Percentiles rank a stretch among this genome's conserved stretches.
phyloP scores from a whole-genome alignment of 768 basidiomycete species.

The Mycena venus region DNA sequence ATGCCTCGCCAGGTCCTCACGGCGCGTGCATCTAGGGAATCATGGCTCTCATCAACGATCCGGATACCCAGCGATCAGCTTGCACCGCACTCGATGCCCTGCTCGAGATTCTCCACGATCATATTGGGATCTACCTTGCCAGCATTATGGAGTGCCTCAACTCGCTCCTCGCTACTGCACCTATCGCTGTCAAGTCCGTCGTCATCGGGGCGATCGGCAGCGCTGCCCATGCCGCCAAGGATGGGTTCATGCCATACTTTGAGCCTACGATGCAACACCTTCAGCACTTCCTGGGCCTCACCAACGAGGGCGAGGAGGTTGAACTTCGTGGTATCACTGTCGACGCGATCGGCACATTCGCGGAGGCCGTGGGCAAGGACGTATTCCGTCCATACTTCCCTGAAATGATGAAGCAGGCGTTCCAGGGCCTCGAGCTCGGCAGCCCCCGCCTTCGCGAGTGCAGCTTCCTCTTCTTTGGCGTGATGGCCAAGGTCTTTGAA shows the following conservation, averaged over 20 bases:
- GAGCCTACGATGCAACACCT: constrained; percentile 90
- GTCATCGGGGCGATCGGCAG: constrained; percentile 98
- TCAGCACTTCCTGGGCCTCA: constrained; percentile 88
- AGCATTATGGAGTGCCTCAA: constrained; percentile 96
- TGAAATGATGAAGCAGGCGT: constrained; percentile 96
- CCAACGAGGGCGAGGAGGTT: constrained; percentile 90
- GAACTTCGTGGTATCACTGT: constrained; percentile 97
- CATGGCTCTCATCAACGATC: constrained; percentile 91
- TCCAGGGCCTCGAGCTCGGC: constrained; percentile 89
- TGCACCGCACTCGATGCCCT: constrained; percentile 97
- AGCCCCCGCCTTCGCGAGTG: constrained; percentile 93
- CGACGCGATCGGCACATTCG: constrained; percentile 99
- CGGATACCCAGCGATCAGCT: constrained; percentile 90
- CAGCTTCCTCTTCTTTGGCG: constrained; percentile 98
- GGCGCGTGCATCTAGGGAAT: constrained; percentile 70
- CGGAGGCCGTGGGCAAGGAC: constrained; percentile 96
- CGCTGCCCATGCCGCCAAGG: constrained; percentile 96
- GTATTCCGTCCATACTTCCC: constrained; percentile 95
- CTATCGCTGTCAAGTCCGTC: constrained; percentile 90
- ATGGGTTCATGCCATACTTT: constrained; percentile 94
- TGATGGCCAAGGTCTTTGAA: constrained; percentile 97
- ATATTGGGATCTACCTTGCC: constrained; percentile 91
- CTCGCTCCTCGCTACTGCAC: constrained; percentile 87
- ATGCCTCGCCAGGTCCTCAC: constrained; percentile 15
- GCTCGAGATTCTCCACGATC: constrained; percentile 93